Percentiles rank a stretch among this genome's conserved stretches.
Conservation (phyloP, 176 grass and related monocot species). For the Pharus latifolius region DNA sequence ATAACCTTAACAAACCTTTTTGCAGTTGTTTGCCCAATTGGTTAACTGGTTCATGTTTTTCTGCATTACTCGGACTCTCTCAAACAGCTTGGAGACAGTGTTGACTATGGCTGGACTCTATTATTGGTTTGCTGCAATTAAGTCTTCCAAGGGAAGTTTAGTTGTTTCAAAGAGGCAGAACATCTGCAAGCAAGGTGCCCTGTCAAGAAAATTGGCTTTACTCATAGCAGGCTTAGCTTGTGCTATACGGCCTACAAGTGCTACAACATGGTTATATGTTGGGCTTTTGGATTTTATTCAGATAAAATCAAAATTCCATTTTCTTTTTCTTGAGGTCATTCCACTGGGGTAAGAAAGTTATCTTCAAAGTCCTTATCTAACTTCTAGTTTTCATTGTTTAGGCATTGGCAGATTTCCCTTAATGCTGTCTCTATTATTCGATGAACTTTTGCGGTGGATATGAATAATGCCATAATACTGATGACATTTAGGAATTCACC, state of each 20-base stretch:
- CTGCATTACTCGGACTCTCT: conserved; percentile 76
- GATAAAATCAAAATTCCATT: conserved; percentile 42
- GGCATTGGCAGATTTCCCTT: background rate
- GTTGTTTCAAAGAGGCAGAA: conserved; percentile 6
- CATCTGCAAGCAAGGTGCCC: background rate
- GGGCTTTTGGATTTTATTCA: conserved; percentile 70
- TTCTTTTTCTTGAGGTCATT: conserved; percentile 66
- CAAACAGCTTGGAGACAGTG: conserved; percentile 86
- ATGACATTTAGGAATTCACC: background rate
- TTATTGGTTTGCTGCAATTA: conserved; percentile 63
- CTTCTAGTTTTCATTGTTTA: background rate
- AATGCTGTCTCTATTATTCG: conserved; percentile 4
- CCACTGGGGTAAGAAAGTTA: conserved; percentile 60
- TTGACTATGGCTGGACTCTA: conserved; percentile 71
- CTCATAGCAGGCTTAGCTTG: conserved; percentile 72
- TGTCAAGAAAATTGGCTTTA: conserved; percentile 65
- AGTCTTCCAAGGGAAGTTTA: conserved; percentile 26
- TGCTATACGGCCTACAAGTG: conserved; percentile 86
- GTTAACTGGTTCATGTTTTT: conserved; percentile 97
- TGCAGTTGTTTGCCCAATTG: conserved; percentile 73
- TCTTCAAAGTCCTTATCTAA: background rate
- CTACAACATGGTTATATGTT: conserved; percentile 85
- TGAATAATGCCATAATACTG: background rate
- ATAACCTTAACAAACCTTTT: conserved; percentile 33
- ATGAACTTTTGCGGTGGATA: background rate